Conservation (phyloP, 225 moss, liverwort and hornwort genomes). For the Straminergon stramineum region DNA sequence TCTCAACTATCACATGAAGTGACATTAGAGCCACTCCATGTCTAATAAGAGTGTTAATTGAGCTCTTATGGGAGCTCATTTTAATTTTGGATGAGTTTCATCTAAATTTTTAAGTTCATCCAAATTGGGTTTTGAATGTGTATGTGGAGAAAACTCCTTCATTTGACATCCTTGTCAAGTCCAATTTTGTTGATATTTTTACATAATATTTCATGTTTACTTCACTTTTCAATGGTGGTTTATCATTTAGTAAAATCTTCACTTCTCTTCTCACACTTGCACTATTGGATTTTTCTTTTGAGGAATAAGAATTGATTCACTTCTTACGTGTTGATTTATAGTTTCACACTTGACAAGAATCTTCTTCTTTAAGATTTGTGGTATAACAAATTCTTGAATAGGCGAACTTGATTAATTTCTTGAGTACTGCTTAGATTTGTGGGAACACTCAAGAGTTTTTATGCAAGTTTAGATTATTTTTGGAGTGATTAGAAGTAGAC, state of each 20-base stretch:
- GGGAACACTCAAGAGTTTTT: too few species aligned
- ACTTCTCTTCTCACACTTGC: too few species aligned
- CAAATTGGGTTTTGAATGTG: neutral
- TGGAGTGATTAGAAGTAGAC: too few species aligned
- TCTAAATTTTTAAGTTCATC: neutral
- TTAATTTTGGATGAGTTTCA: neutral
- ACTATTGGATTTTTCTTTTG: neutral
- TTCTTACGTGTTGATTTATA: neutral
- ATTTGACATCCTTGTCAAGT: neutral
- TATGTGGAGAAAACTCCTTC: neutral
- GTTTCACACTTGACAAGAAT: too few species aligned
- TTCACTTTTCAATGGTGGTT: neutral
- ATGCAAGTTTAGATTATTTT: too few species aligned
- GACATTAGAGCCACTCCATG: fast-evolving
- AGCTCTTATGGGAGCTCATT: neutral
- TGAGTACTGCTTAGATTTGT: too few species aligned
- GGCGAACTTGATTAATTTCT: too few species aligned
- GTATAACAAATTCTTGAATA: too few species aligned
- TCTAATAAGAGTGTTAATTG: neutral
- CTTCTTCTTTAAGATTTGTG: neutral
- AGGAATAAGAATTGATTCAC: neutral
- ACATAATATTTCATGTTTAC: too few species aligned
- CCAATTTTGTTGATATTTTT: neutral
- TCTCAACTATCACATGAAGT: neutral
- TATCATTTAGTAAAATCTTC: neutral